Evolutionary conservation across 805 yeast species (phyloP).

Genomic region (Yarrowia porcina): DNA sequence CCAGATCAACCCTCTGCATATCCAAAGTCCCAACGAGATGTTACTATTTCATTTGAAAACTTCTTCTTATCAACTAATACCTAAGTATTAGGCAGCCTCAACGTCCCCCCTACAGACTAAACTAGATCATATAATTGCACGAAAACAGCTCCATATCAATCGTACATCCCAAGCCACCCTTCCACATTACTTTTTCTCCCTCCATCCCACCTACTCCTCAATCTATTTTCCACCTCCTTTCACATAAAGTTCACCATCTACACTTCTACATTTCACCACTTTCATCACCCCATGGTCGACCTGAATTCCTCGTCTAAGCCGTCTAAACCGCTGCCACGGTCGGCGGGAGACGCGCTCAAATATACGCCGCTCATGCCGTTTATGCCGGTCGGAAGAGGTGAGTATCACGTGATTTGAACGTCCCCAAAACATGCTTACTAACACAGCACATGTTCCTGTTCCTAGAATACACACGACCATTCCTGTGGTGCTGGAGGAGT

Average conservation of each 20-base stretch:
- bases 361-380: background rate
- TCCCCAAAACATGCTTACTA: background rate
- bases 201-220: too few species aligned
- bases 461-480: constrained; percentile 1
- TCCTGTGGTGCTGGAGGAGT: constrained; percentile 16
- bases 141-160: too few species aligned
- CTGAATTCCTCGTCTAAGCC: background rate
- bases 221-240: background rate
- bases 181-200: too few species aligned
- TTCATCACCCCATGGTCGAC: background rate
- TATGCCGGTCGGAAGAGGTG: background rate
- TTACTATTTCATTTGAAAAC: too few species aligned
- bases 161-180: too few species aligned
- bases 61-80: too few species aligned
- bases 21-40: too few species aligned
- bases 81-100: too few species aligned
- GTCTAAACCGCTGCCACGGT: background rate
- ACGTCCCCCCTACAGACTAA: too few species aligned
- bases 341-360: background rate
- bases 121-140: too few species aligned
- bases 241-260: too few species aligned
- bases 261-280: background rate
- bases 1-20: too few species aligned
- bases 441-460: background rate
- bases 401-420: background rate